Evolutionary conservation across 2,329 filamentous ascomycete species (phyloP), one percentile per base, ranked within the genome.

Genomic region (Xylariaceae sp.): DNA sequence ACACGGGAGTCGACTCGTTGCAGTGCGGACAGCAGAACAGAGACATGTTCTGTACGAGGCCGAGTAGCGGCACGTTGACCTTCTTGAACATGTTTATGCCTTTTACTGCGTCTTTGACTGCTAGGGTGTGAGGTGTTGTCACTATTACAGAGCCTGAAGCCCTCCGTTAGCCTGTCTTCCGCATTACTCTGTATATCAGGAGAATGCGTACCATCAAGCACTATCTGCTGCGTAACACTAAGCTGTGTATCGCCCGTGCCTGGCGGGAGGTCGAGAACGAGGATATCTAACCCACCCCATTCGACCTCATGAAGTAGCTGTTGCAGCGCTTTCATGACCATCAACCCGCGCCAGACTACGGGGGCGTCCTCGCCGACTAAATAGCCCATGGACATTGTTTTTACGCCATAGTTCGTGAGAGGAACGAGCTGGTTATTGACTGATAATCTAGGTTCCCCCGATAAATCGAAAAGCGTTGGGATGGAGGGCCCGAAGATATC

Each of bases 351-450:
- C 94, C 94, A 99, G 31, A 94, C 92, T 14, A 99, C 88, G 0
- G 92, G 90, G 5, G 89, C 88, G 11, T 84, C 80, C 59, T 90
- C 86, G 17, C 82, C 83, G 1, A 96, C 84, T 1, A 99, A 80
- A 60, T 96, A 97, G 45, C 94, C 94, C 89, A 99, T 97, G 0
- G 92, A 97, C 94, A 99, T 99, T 49, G 91, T 95, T 72, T 95
- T 95, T 51, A 99, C 81, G 39, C 94, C 94, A 74, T 97, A 97
- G 67, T 96, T 96, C 18, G 89, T 91, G 19, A 99, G 74, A 0
- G 94, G 94, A 1, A 97, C 66, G 3, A 99, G 80, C 63, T 91
- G 86, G 64, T 92, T 91, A 61, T 88, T 83, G 48, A 78, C 70
- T 31, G 89, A 90, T 53, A 96, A 73, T 51, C 87, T 78, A 2